Evolutionary conservation across 352 stramenopile species (phyloP), one percentile per base, ranked within the genome.

Genomic region (Globisporangium uncinulatum): DNA sequence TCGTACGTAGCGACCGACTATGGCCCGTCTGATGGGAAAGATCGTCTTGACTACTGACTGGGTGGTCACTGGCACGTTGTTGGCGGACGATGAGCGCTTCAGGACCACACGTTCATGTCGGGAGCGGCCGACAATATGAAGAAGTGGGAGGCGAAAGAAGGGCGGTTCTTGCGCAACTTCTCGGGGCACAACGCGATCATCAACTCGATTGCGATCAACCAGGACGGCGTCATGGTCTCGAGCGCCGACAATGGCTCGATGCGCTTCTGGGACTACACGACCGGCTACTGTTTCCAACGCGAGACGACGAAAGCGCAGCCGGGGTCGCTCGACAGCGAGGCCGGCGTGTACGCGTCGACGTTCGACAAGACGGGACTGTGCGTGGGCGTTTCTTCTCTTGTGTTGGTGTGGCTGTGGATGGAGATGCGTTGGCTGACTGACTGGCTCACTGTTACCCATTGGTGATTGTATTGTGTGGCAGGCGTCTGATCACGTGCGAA

Each of bases 231-330:
- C 8, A 74, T 99, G 42, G 83, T 98, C 9, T 98, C 94, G 49
- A 89, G 89, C 36, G 97, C 80, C n/a, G 97, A 99, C 74, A 97
- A 99, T 63, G 97, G 97, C 32, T 97, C 85, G 14, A 92, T 99
- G 79, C 85, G 90, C 21, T 99, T 99, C 71, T 99, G 97, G 96
- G 97, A 99, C 81, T 99, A 99, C 78, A 76, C 80, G 37, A 98
- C 95, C 5, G 97, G 97, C 20, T 95, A 99, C 75, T 97, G 87
- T 69, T 99, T 99, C 73, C 97, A 99, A 73, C 68, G 84, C 42
- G 85, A 96, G 32, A 69, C 86, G n/a, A 99, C 96, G 7, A 96
- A 98, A 49, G 86, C 92, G 44, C 89, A 97, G 63, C 89, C 83
- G 14, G 97, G 97, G 17, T 99, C 93, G 48, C 81, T 99, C 42